Base-by-base conservation (phyloP, 2,329 filamentous ascomycete species). In the Simplicillium sp. region DNA sequence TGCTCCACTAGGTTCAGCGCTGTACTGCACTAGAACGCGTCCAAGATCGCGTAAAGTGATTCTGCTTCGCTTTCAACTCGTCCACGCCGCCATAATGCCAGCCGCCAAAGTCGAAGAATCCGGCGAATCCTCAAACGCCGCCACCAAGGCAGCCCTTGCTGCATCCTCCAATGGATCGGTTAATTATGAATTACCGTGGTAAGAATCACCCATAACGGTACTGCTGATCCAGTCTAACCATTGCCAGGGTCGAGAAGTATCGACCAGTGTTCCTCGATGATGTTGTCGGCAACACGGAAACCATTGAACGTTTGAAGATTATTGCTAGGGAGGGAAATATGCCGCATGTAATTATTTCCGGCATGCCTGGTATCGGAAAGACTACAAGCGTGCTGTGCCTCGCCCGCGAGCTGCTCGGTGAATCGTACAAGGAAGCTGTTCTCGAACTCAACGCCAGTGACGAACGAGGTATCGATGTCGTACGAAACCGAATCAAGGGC, bases 341-440 rank as follows among this genome's bases (percentile, higher is more conserved):
- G 89, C 92, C 92, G 3, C 92, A 98, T 65, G 80, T 98, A 56
- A 97, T 98, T 64, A 97, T 98, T 55, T 95, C 87, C n/a, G 92
- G 92, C 45, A 97, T 95, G 88, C 92, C 92, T 15, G 92, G 92
- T 57, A 98, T 97, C 56, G 92, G 92, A 62, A 98, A 98, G 71
- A 98, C 92, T 4, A 97, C 92, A 1, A 95, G 88, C 42, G 82
- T 98, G 42, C 70, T 97, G 46, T 97, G 92, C 59, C 77, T 98
- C 36, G 92, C 92, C 14, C 78, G 90, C 44, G 90, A 97, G 59
- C 67, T 98, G 45, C 72, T 98, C 2, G 92, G 92, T 8, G 85
- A 94, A 56, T 76, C 87, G 25, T 98, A 97, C 71, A 97, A 96
- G 64, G 92, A 98, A 68, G 92, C 92, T 0, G 92, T 98, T 2